phyloP scores from a whole-genome alignment of 805 yeast species.

The Saccharomycopsis sp. region DNA sequence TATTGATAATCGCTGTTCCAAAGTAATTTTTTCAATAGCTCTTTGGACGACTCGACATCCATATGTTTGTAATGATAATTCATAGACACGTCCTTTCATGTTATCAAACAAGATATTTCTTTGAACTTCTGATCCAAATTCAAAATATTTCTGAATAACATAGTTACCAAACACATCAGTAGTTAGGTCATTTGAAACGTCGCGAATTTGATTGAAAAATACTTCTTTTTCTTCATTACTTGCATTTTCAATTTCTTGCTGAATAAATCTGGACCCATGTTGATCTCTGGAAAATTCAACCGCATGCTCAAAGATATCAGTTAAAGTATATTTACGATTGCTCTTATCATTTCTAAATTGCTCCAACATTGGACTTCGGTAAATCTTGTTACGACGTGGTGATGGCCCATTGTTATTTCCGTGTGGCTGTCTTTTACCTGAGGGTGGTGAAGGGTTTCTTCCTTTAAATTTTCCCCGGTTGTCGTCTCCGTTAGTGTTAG shows the following conservation, averaged over 20 bases:
- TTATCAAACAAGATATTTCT: constrained; percentile 56
- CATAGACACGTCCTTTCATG: constrained; percentile 69
- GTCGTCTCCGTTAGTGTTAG: constrained; percentile 1
- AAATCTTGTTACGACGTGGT: constrained; percentile 36
- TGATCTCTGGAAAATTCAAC: constrained; percentile 92
- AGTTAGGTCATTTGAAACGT: constrained; percentile 68
- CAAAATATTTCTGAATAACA: constrained; percentile 91
- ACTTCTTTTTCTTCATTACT: constrained; percentile 65
- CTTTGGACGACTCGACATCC: constrained; percentile 97
- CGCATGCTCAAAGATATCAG: constrained; percentile 79
- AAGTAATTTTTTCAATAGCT: constrained; percentile 68
- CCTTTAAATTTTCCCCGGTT: too few relatives aligned
- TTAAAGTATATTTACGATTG: constrained; percentile 54
- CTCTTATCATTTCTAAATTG: constrained; percentile 66
- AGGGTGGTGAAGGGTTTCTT: neutral
- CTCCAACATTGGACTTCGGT: constrained; percentile 74
- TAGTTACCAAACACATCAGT: constrained; percentile 98
- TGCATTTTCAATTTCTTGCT: constrained; percentile 70
- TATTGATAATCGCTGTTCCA: constrained; percentile 58
- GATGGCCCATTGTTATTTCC: constrained; percentile 13
- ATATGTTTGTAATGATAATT: constrained; percentile 86
- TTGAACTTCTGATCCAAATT: constrained; percentile 68
- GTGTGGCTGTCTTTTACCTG: neutral
- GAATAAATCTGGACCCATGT: constrained; percentile 95
- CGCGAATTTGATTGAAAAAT: constrained; percentile 77